These are phyloP conservation scores for Elymus sibiricus DNA, from an alignment of 176 grass and related monocot species.

Conservation along the genomic window DNA sequence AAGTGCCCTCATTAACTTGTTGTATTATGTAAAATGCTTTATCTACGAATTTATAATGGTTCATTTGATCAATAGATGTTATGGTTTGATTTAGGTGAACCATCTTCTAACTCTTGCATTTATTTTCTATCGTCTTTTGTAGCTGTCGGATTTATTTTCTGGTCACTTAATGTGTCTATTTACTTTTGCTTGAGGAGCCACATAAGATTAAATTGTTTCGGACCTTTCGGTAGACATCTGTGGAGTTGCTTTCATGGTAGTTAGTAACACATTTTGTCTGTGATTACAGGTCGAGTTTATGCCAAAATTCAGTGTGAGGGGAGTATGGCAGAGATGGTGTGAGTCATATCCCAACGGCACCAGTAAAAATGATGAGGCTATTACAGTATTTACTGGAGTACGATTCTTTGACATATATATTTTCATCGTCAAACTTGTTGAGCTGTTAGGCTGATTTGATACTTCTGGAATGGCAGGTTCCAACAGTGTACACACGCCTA, in stretches of 20 bases:
- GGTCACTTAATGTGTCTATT: not conserved
- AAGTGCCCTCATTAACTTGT: conserved; percentile 30
- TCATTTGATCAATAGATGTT: not conserved
- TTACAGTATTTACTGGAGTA: conserved; percentile 98
- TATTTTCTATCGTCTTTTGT: not conserved
- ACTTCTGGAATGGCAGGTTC: conserved; percentile 60
- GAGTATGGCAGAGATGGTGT: conserved; percentile 90
- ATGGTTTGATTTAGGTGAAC: conserved; percentile 15
- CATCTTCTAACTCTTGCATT: not conserved
- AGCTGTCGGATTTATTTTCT: conserved; percentile 21
- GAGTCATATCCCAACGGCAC: conserved; percentile 75
- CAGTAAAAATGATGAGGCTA: conserved; percentile 53
- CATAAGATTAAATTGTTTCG: not conserved
- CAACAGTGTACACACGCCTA: conserved; percentile 88
- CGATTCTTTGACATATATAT: not conserved
- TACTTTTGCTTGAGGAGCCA: conserved; percentile 22
- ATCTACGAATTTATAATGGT: not conserved
- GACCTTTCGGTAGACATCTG: not conserved
- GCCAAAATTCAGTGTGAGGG: conserved; percentile 91
- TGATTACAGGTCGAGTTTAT: conserved; percentile 85
- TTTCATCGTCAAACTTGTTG: not conserved
- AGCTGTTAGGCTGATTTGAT: conserved; percentile 24
- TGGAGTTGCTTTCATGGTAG: conserved; percentile 21
- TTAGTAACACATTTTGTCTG: conserved; percentile 24
- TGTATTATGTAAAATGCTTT: not conserved